Base-by-base conservation (phyloP, 1,284 basidiomycete genomes). In the Agroathelia rolfsii region DNA sequence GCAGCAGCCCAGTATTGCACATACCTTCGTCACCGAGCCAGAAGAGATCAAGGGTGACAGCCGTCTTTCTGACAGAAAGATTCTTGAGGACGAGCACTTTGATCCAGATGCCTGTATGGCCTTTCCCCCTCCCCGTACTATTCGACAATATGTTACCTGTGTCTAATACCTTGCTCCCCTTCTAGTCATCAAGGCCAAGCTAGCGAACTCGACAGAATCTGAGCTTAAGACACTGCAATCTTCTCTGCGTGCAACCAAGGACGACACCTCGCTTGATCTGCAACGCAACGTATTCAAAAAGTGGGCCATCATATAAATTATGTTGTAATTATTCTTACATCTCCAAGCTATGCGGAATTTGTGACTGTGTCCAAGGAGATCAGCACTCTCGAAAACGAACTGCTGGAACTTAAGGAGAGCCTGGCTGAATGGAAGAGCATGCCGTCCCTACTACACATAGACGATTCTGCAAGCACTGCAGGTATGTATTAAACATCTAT, bases 361-460 rank as follows among this genome's bases (percentile, higher is more conserved):
- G 89, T 99, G 29, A 70, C 83, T 28, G 89, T 98, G 28, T 95
- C 92, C 6, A 98, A 97, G 51, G 95, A 98, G 58, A 94, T 98
- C 28, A 84, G 87, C 5, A 84, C 86, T 0, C 70, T 99, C 8
- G 94, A 98, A 62, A 96, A 94, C 52, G 93, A 97, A 53, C 89
- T 97, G 85, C 72, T 97, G 22, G 93, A 97, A 51, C 76, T 98
- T 52, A 97, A 96, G 53, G 88, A 94, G 39, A 73, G 86, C 3
- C 66, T 98, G 2, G 80, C 81, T 10, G 95, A 98, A 50, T 98
- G 93, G 84, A 92, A 90, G 55, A 76, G 76, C 30, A 88, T 95
- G 67, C 92, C 92, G 0, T 87, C 87, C n/a, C 69, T 90, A 9
- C 68, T 96, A 24, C 86, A 92, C 41, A 82, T 94, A 37, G 87